phyloP scores from a whole-genome alignment of 176 grass and related monocot species.

The Oryza rufipogon region DNA sequence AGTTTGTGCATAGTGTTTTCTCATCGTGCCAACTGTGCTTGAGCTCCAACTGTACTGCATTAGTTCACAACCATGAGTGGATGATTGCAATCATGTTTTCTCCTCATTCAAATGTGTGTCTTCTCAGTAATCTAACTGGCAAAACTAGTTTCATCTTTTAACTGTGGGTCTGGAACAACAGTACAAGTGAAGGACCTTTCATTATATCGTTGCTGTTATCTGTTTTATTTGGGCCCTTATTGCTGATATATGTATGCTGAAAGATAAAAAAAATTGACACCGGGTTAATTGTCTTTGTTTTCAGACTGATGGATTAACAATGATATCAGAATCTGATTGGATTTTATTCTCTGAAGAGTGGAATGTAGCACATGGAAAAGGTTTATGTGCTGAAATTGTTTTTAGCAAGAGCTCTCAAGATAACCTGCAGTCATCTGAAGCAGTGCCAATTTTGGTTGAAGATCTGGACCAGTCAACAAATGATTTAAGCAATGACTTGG shows the following conservation, averaged over 20 bases:
- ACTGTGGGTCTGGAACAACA: background rate
- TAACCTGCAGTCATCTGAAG: constrained; percentile 49
- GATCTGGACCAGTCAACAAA: constrained; percentile 40
- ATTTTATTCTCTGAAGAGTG: constrained; percentile 88
- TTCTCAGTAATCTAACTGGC: background rate
- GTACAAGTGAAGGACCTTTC: background rate
- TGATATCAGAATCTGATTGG: constrained; percentile 83
- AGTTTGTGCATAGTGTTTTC: constrained; percentile 7
- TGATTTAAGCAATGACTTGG: constrained; percentile 56
- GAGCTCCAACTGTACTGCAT: background rate
- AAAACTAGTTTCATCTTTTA: constrained; percentile 14
- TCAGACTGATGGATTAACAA: constrained; percentile 83
- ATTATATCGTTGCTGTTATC: background rate
- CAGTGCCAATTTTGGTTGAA: constrained; percentile 35
- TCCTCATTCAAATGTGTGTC: constrained; percentile 10
- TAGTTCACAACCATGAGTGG: constrained; percentile 27
- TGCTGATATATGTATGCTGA: background rate
- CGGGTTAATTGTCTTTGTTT: constrained; percentile 42
- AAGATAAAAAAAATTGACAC: constrained; percentile 30
- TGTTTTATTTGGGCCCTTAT: constrained; percentile 27
- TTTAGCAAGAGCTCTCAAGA: constrained; percentile 52
- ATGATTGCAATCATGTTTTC: constrained; percentile 9
- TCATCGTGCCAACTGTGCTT: background rate
- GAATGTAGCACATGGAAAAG: constrained; percentile 67
- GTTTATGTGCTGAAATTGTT: constrained; percentile 83